Percentiles rank a stretch among this genome's conserved stretches.
Evolutionary conservation across 2,329 filamentous ascomycete genomes (phyloP).

Genomic region (Fusarium gaditjirri): DNA sequence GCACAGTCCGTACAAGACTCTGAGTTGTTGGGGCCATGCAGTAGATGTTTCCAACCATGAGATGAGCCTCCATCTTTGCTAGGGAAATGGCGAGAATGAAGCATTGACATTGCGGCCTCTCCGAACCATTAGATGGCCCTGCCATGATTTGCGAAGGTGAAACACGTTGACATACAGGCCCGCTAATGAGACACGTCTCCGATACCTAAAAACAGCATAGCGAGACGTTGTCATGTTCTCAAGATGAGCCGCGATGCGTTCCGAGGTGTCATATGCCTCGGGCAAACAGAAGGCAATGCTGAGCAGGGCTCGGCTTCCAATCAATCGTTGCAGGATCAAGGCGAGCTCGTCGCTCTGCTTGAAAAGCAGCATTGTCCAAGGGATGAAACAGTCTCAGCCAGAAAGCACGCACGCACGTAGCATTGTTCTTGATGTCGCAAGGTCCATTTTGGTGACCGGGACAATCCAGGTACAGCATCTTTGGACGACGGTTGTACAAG

Average conservation of each 20-base stretch:
- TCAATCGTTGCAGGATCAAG: constrained; percentile 33
- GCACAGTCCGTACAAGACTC: constrained; percentile 1
- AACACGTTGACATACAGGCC: constrained; percentile 38
- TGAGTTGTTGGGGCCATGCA: background rate
- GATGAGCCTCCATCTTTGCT: background rate
- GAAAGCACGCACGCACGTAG: constrained; percentile 20
- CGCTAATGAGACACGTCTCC: constrained; percentile 38
- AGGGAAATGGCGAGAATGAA: constrained; percentile 18
- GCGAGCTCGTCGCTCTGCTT: constrained; percentile 20
- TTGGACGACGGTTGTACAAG: constrained; percentile 18
- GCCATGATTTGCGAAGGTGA: constrained; percentile 33
- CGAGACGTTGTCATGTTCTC: constrained; percentile 25
- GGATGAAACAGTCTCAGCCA: constrained; percentile 42
- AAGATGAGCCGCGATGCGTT: constrained; percentile 34
- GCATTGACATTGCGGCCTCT: constrained; percentile 35
- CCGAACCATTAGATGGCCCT: constrained; percentile 26
- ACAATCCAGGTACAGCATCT: constrained; percentile 29
- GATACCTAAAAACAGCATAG: constrained; percentile 30
- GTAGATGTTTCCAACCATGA: background rate
- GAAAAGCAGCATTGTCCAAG: constrained; percentile 23
- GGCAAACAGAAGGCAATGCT: constrained; percentile 18
- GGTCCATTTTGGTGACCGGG: constrained; percentile 22
- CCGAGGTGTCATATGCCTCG: constrained; percentile 35
- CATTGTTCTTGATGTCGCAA: constrained; percentile 35
- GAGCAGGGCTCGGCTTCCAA: constrained; percentile 15